Evolutionary conservation across 306 rosid genomes (phyloP).

Genomic region (Acacia melanoxylon): DNA sequence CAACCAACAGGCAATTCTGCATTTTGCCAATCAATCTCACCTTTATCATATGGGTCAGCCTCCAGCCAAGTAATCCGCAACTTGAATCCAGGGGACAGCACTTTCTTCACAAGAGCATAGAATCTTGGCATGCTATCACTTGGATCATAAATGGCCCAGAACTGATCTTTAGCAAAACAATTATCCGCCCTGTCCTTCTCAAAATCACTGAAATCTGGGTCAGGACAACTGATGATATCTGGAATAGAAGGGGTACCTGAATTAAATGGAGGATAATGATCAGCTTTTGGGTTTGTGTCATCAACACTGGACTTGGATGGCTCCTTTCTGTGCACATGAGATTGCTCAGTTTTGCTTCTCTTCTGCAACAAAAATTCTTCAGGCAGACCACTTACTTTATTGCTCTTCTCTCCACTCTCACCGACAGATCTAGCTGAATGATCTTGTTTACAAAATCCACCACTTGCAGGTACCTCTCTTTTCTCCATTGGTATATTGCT

Average conservation of each 20-base stretch:
- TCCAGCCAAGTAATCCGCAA: conserved; percentile 78
- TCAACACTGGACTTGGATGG: conserved; percentile 37
- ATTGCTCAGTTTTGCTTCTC: conserved; percentile 35
- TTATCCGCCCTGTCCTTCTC: conserved; percentile 50
- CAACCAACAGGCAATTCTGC: conserved; percentile 70
- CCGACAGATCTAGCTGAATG: conserved; percentile 30
- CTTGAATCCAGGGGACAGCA: conserved; percentile 57
- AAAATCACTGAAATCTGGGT: conserved; percentile 77
- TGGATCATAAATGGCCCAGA: conserved; percentile 78
- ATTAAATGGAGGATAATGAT: conserved; percentile 22
- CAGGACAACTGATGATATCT: conserved; percentile 42
- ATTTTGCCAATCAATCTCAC: conserved; percentile 57
- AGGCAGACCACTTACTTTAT: conserved; percentile 16
- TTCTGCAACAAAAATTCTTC: conserved; percentile 35
- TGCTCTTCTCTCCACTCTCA: conserved; percentile 29
- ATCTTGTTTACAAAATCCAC: conserved; percentile 25
- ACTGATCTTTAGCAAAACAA: conserved; percentile 58
- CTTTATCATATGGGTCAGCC: conserved; percentile 48
- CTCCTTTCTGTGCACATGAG: conserved; percentile 29
- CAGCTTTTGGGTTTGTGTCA: conserved; percentile 30
- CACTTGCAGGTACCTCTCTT: conserved; percentile 36
- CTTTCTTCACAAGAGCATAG: conserved; percentile 73
- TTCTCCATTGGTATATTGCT: conserved; percentile 25
- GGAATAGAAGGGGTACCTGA: conserved; percentile 31
- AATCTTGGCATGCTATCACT: conserved; percentile 79